Conservation (phyloP, 768 basidiomycete species). For the Lactarius hatsudake region DNA sequence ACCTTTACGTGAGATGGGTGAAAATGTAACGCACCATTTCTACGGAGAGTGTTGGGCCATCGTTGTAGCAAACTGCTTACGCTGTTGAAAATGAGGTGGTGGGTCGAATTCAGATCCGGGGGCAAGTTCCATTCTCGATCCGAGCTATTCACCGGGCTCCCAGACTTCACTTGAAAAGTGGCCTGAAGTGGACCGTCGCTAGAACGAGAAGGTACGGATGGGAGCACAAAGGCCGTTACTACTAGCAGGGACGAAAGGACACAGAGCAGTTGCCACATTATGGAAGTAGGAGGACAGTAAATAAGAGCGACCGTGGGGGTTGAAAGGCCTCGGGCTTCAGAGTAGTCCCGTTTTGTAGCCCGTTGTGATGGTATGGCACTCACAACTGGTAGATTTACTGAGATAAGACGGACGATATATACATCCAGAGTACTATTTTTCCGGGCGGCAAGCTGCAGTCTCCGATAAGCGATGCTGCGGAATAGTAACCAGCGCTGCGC, state of each 20-base stretch:
- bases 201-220: slow-evolving; percentile 23
- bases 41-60: slow-evolving; percentile 38
- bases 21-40: slow-evolving; percentile 20
- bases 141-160: neutral
- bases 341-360: too few species aligned
- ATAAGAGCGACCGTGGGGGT: too few species aligned
- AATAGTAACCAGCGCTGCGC: neutral
- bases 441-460: too few species aligned
- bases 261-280: neutral
- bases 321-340: too few species aligned
- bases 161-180: neutral
- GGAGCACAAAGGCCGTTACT: slow-evolving; percentile 7
- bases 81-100: slow-evolving; percentile 38
- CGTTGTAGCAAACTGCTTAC: slow-evolving; percentile 38
- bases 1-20: neutral
- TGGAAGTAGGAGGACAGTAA: neutral
- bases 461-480: too few species aligned
- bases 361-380: too few species aligned
- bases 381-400: too few species aligned
- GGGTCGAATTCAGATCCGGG: slow-evolving; percentile 34
- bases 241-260: neutral
- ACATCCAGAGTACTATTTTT: neutral
- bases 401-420: neutral
- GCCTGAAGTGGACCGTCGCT: slow-evolving; percentile 31
- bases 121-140: slow-evolving; percentile 18